Percentiles rank a stretch among this genome's conserved stretches.
Conservation (phyloP, 805 yeast genomes). For the Saccharomycopsis capsularis region DNA sequence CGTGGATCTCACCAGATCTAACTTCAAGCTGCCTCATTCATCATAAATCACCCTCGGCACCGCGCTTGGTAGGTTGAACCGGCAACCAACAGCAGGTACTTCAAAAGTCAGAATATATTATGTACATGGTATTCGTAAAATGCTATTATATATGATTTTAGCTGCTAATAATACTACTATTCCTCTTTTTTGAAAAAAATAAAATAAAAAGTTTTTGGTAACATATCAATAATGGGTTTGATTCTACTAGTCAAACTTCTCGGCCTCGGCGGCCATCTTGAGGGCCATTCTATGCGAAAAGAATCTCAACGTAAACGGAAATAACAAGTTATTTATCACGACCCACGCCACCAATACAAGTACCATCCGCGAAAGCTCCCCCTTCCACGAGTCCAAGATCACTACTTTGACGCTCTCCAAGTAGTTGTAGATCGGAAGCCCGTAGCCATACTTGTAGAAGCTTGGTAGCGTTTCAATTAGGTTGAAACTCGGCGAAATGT, state of each 20-base stretch:
- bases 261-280: slow-evolving; percentile 25
- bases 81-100: too few species aligned
- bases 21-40: too few species aligned
- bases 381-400: slow-evolving; percentile 49
- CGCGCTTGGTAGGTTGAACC: too few species aligned
- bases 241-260: not conserved
- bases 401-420: slow-evolving; percentile 54
- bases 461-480: slow-evolving; percentile 52
- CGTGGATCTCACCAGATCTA: too few species aligned
- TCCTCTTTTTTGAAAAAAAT: too few species aligned
- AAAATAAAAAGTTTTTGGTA: not conserved
- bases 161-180: too few species aligned
- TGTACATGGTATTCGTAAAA: not conserved
- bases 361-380: slow-evolving; percentile 49
- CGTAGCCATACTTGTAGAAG: slow-evolving; percentile 61
- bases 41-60: too few species aligned
- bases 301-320: slow-evolving; percentile 40
- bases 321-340: slow-evolving; percentile 38
- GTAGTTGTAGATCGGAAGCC: slow-evolving; percentile 62
- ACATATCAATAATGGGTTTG: not conserved
- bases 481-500: slow-evolving; percentile 61
- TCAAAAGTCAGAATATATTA: too few species aligned
- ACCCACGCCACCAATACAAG: slow-evolving; percentile 59
- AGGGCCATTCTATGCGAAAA: slow-evolving; percentile 32
- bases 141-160: too few species aligned